phyloP scores from a whole-genome alignment of 495 filamentous ascomycete genomes.

The Umbilicaria muhlenbergii region DNA sequence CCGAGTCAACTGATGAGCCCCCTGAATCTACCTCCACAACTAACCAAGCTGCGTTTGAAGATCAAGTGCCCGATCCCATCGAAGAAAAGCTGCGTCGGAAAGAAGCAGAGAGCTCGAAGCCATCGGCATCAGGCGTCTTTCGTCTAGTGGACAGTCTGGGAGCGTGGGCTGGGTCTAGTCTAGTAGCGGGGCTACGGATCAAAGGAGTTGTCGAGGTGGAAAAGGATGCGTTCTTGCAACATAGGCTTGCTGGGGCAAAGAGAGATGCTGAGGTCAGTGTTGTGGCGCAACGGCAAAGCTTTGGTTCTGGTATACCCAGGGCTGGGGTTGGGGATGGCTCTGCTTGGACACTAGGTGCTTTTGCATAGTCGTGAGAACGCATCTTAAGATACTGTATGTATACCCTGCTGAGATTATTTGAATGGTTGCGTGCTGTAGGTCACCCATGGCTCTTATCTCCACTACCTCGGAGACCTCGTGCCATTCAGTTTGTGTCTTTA shows the following conservation, averaged over 20 bases:
- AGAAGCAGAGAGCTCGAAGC: conserved; percentile 48
- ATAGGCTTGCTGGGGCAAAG: conserved; percentile 58
- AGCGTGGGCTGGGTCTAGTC: conserved; percentile 75
- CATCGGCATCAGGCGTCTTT: conserved; percentile 39
- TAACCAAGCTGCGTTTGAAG: neutral
- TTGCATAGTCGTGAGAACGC: conserved; percentile 32
- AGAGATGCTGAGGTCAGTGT: conserved; percentile 42
- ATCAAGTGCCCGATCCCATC: conserved; percentile 19
- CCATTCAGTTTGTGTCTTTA: too few relatives aligned
- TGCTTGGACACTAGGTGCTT: conserved; percentile 69
- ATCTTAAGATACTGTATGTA: too few relatives aligned
- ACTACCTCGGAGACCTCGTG: too few relatives aligned
- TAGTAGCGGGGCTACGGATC: conserved; percentile 64
- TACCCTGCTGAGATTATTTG: too few relatives aligned
- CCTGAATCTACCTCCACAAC: neutral
- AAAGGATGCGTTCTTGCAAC: conserved; percentile 63
- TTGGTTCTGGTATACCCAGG: conserved; percentile 39
- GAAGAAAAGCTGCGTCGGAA: conserved; percentile 28
- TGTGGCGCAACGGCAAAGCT: conserved; percentile 40
- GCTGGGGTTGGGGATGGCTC: conserved; percentile 36
- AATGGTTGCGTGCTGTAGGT: too few relatives aligned
- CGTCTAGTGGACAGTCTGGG: conserved; percentile 72
- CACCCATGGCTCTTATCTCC: too few relatives aligned
- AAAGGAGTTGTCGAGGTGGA: conserved; percentile 72
- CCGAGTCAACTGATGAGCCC: neutral